Base-by-base conservation (phyloP, 139 green algal species). In the Volvox africanus region DNA sequence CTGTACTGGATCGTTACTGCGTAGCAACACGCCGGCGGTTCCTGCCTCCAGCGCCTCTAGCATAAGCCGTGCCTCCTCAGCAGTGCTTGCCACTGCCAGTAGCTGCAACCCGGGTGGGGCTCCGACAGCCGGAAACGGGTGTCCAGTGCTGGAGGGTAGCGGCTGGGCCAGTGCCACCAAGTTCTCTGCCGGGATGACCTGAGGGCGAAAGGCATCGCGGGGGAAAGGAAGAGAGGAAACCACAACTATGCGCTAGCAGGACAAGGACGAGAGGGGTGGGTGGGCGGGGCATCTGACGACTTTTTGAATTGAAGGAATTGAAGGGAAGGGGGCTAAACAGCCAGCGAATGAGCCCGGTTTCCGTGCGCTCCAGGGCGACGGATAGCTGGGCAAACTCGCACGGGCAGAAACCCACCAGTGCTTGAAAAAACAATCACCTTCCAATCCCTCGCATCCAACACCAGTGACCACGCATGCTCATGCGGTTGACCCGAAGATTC, bases 171-270 rank as follows among this genome's bases (percentile, higher is more conserved):
- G 92, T 0, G 97, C 97, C 24, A 99, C 97, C 36, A 99, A 88
- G 91, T 99, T 99, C 90, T 99, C 97, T 2, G 96, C 97, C 0
- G 97, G 97, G n/a, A 99, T 99, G 32, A 99, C 94, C 93, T 96
- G 93, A 32, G 65, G 11, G 65, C 65, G 44, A 55, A 55, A 73
- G 65, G 65, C 21, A 73, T 12, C 21, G 65, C 12, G 65, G 65
- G 19, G 5, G 65, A 2, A 73, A 5, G 44, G 65, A 6, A 24
- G 11, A 73, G 65, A 73, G 16, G 65, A 73, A 73, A 16, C 6
- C 65, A 28, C 11, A 73, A 12, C 65, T 24, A 30, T 73, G 65
- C 5, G 44, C 9, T 55, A 73, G 65, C 21, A 73, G 65, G 65
- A 73, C 9, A 55, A 5, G 44, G 44, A 55, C 5, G 44, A 55